Evolutionary conservation across 2,329 filamentous ascomycete species (phyloP).

Genomic region (Periconia sp.): DNA sequence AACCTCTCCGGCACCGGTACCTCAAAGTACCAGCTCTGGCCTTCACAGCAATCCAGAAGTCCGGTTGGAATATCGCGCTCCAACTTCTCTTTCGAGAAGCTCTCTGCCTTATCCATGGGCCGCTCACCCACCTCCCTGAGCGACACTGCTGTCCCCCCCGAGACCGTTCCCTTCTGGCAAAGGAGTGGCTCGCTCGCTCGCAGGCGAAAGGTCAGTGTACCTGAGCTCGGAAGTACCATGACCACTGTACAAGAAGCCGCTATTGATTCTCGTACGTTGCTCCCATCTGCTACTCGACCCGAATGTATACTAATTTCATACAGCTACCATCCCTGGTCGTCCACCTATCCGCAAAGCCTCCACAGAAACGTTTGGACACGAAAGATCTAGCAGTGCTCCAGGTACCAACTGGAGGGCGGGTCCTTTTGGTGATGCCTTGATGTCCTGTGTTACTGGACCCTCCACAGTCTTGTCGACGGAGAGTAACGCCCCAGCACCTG

Average conservation of each 20-base stretch:
- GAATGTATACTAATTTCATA: conserved; percentile 14
- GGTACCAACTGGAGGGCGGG: conserved; percentile 41
- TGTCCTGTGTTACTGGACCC: conserved; percentile 42
- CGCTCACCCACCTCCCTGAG: conserved; percentile 45
- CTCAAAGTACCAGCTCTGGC: conserved; percentile 41
- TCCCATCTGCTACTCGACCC: not conserved
- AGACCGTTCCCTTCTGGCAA: conserved; percentile 38
- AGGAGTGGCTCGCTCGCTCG: conserved; percentile 41
- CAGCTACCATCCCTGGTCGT: conserved; percentile 45
- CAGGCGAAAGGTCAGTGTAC: conserved; percentile 45
- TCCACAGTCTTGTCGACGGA: conserved; percentile 17
- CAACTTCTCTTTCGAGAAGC: conserved; percentile 31
- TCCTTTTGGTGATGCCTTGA: conserved; percentile 45
- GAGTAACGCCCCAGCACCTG: conserved; percentile 7
- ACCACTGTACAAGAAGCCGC: conserved; percentile 41
- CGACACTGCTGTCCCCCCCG: conserved; percentile 39
- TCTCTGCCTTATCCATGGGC: conserved; percentile 39
- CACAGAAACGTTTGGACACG: conserved; percentile 38
- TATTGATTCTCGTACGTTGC: conserved; percentile 44
- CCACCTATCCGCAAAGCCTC: conserved; percentile 41
- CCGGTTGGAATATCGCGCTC: conserved; percentile 23
- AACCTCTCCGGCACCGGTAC: conserved; percentile 20
- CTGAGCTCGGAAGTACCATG: conserved; percentile 42
- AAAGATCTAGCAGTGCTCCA: conserved; percentile 43
- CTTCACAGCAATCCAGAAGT: conserved; percentile 27